Base-by-base conservation (phyloP, 306 rosid genomes). In the Pyrus betulifolia region DNA sequence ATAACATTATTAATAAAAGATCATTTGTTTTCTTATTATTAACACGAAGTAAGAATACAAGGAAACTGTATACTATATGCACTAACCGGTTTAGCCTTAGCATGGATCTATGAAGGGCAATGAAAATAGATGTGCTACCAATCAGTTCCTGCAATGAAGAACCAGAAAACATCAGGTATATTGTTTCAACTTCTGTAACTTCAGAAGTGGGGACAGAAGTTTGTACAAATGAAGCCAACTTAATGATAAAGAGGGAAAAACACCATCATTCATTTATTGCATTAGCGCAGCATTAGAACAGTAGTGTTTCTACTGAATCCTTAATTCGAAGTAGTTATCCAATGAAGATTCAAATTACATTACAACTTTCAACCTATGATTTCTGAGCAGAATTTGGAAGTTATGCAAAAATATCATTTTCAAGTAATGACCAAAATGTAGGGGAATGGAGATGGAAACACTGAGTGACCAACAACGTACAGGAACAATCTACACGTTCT, bases 31-130 rank as follows among this genome's bases (percentile, higher is more conserved):
- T 18, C 25, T 55, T 8, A 55, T 54, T 54, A 54, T 55, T 9
- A 30, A 22, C 35, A 71, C 11, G 63, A 35, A 63, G 71, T 55
- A 35, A 11, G 51, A 27, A 18, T 13, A 66, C 62, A 8, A 18
- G 17, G 21, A 62, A 30, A 64, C 1, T 7, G 13, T 15, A 44
- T 33, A 31, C 27, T 19, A 49, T 42, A 54, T 30, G 67, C 25
- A 85, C 91, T 79, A 71, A 94, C 98, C 98, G 96, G 51, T 92
- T 82, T 65, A 92, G 96, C 60, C 85, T 87, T 78, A 89, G 74
- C 98, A 94, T 92, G 79, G 97, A 90, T 69, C 86, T 82, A 70
- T 94, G 98, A 72, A 94, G 88, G 46, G 97, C 96, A 84, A 94
- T 79, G 75, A 92, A 92, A 78, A 87, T 74, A 77, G 89, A 76